Evolutionary conservation across 768 basidiomycete genomes (phyloP).

Genomic region (Lentinula raphanica): DNA sequence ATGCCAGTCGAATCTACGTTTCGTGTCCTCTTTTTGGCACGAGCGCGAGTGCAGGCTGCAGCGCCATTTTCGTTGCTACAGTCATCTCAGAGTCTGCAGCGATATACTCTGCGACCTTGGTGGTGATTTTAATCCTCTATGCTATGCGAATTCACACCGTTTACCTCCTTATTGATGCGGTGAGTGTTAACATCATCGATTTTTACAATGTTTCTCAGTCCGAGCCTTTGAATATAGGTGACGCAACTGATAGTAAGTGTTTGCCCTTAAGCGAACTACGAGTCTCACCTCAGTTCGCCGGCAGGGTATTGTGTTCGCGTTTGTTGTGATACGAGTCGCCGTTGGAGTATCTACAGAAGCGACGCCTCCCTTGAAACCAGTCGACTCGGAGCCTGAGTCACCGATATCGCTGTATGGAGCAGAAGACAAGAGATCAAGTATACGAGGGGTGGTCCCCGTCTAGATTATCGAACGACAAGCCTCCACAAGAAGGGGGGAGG

Average conservation of each 20-base stretch:
- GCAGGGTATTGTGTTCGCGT: conserved; percentile 1
- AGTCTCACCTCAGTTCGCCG: neutral
- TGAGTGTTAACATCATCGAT: neutral
- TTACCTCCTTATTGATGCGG: neutral
- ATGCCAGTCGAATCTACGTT: neutral
- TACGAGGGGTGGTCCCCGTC: neutral
- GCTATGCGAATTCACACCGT: neutral
- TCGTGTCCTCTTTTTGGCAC: neutral
- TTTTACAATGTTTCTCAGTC: neutral
- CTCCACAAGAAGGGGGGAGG: neutral
- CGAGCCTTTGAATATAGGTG: neutral
- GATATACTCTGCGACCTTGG: neutral
- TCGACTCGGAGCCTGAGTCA: neutral
- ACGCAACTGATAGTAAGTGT: conserved; percentile 1
- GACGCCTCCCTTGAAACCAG: neutral
- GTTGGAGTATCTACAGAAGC: neutral
- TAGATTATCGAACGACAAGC: neutral
- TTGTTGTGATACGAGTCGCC: conserved; percentile 1
- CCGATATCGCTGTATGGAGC: neutral
- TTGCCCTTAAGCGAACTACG: neutral
- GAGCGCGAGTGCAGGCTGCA: neutral
- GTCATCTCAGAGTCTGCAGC: conserved; percentile 3
- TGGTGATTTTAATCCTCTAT: neutral
- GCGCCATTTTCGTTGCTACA: neutral
- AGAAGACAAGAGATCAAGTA: neutral